A percentile compares a stretch with the other conserved stretches of the same genome.
These are phyloP conservation scores for Raddia guianensis DNA, from an alignment of 176 grass and related monocot genomes.

Conservation along the genomic window DNA sequence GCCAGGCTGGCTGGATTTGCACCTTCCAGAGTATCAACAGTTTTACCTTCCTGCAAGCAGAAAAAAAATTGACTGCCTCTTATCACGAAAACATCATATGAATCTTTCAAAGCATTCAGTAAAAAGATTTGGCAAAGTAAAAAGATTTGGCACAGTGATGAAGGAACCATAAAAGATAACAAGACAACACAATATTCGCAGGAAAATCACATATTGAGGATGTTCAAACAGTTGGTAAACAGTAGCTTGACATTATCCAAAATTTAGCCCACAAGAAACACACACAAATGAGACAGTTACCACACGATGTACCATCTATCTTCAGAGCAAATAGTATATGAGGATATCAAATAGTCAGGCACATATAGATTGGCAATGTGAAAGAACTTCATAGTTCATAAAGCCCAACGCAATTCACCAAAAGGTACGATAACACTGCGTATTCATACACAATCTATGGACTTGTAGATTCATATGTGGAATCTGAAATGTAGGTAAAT, in stretches of 20 bases:
- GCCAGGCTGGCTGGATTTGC: conserved; percentile 91
- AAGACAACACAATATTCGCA: conserved; percentile 8
- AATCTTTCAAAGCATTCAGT: conserved; percentile 21
- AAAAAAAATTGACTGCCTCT: conserved; percentile 5
- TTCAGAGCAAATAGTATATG: background rate
- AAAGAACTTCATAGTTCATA: background rate
- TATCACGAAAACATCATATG: conserved; percentile 18
- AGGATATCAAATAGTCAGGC: background rate
- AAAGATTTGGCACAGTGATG: background rate
- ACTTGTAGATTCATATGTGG: background rate
- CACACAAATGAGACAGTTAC: background rate
- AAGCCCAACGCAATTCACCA: background rate
- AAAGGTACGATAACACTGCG: background rate
- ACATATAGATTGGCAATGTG: background rate
- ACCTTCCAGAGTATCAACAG: conserved; percentile 83
- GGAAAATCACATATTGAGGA: background rate
- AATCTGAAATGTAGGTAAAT: background rate
- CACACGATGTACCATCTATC: background rate
- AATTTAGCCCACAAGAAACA: background rate
- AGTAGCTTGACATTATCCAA: background rate
- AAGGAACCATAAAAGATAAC: conserved; percentile 22
- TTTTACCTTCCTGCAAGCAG: conserved; percentile 73
- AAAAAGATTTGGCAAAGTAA: conserved; percentile 15
- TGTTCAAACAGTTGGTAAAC: background rate
- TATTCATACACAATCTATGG: background rate